Evolutionary conservation across 2,329 filamentous ascomycete species (phyloP), one percentile per base, ranked within the genome.

Genomic region (Exophiala dermatitidis): DNA sequence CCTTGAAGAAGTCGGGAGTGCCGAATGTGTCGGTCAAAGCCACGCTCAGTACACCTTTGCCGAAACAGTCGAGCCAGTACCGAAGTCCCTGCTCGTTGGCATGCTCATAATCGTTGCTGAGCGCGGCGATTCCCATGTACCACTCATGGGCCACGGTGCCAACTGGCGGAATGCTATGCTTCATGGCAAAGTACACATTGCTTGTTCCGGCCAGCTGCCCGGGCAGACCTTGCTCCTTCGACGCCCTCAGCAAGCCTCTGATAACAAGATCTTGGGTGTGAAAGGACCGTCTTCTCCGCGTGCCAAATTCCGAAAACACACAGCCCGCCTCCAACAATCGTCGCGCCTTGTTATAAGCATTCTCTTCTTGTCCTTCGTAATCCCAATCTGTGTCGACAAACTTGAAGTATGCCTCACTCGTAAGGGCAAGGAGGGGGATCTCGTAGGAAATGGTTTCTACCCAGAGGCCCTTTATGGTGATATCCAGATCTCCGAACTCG

Each of bases 81-180:
- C 82, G 78, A 62, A 98, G 74, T 0, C 89, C 90, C 59, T 85
- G 79, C 68, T 95, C 89, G 36, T 90, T 95, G 2, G 93, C 90
- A 57, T 80, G 77, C 62, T 82, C 79, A 67, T 98, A 98, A 70
- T 96, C 81, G 58, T 88, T 79, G 3, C 85, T 88, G 62, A 96
- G 89, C 37, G 93, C 90, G 0, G 93, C 93, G 58, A 95, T 91
- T 40, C 89, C 90, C 93, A 98, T 98, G 75, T 96, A 97, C 93
- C 93, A 98, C 72, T 98, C 93, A 66, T 98, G 93, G 0, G 93
- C 93, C 1, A 88, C 84, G 0, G 93, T 98, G 3, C 93, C 93
- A 8, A 97, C 81, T 0, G 93, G 90, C 2, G 82, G 74, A 43
- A 96, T 82, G 42, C 82, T 83, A 71, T 95, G 91, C 64, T 89